Evolutionary conservation across 2,329 filamentous ascomycete species (phyloP), one percentile per base, ranked within the genome.

Genomic region (Colletotrichum echinochloae): DNA sequence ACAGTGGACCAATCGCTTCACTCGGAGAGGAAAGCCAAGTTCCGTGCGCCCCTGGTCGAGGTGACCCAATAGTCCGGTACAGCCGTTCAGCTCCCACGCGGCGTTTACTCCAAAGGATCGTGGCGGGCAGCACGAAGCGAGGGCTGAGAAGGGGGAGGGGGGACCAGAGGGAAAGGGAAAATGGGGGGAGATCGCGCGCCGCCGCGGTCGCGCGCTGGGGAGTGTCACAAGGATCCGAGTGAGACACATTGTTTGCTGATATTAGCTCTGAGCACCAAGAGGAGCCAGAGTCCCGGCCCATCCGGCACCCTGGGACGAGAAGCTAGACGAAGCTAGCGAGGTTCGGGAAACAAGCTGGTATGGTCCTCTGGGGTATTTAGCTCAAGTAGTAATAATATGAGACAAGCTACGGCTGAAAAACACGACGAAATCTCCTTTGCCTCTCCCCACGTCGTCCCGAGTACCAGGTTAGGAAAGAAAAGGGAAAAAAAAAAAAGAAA

Each of bases 81-180:
- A 37, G 44, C 57, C 28, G 18, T 46, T 33, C 56, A 46, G 56
- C 44, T 60, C 56, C 56, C 28, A 60, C 7, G 39, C 20, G 39
- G 26, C 30, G 56, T 60, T 23, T 60, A 26, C 39, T 16, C 20
- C 20, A 35, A 26, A 23, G 18, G 26, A n/a, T 20, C 57, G 41
- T 48, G 57, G 57, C 57, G 30, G 46, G 20, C 39, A 30, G 26
- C n/a, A 5, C 20, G 41, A 26, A 23, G 4, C 9, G 3, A 46
- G 9, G 35, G 35, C 35, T 37, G 6, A 37, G 44, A 18, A 23
- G 20, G 41, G 20, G 20, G 6, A 20, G 20, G 20, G 41, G 41
- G 41, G 41, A 35, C 2, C 6, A 9, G 35, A 11, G 8, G 20
- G 7, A n/a, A 14, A 30, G 9, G 39, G n/a, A 35, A 6, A 1